Base-by-base conservation (phyloP, 192 early-diverging fungal genomes). In the Umbelopsis isabellina region DNA sequence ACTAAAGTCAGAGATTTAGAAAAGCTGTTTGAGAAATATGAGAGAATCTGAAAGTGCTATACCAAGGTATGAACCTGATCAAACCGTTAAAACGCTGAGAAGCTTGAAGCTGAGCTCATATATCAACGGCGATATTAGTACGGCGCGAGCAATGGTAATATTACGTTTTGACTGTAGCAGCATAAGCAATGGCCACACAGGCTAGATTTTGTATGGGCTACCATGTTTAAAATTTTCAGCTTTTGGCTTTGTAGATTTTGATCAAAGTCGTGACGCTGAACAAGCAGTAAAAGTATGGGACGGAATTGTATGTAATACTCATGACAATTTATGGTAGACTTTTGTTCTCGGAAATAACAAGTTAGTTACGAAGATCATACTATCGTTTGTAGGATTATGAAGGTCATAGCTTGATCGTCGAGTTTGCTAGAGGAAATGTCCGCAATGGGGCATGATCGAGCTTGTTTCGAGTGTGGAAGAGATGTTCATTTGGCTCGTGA, bases 21-120 rank as follows among this genome's bases (percentile, higher is more conserved):
- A 66, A 81, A 75, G 30, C 73, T 83, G 46, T 85, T 85, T 71
- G 49, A 71, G 58, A 85, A 86, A 75, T 86, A 77, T 67, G 83
- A 79, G 15, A 83, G 75, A 65, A 73, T 86, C 33, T 50, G 44
- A 27, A 15, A 80, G 64, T 85, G 69, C 48, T 49, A 71, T 41
- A 33, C 72, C 13, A 76, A 72, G 66, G 66, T 73, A 73, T 37
- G 47, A 20, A 0, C 16, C 25, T 58, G n/a, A n/a, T 9, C 0
- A 6, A 47, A 25, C 35, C 49, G 41, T 41, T 25, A 2, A 77
- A 51, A 48, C 27, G 10, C 0, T 23, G 23, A 30, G 21, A 74
- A 41, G 6, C 37, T 2, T 10, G 37, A 1, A 5, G 37, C 37
- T 41, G 37, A 41, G 37, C 37, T 41, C 37, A 41, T 9, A 41